Conservation (phyloP, 768 basidiomycete species). For the Termitomyces sp. region DNA sequence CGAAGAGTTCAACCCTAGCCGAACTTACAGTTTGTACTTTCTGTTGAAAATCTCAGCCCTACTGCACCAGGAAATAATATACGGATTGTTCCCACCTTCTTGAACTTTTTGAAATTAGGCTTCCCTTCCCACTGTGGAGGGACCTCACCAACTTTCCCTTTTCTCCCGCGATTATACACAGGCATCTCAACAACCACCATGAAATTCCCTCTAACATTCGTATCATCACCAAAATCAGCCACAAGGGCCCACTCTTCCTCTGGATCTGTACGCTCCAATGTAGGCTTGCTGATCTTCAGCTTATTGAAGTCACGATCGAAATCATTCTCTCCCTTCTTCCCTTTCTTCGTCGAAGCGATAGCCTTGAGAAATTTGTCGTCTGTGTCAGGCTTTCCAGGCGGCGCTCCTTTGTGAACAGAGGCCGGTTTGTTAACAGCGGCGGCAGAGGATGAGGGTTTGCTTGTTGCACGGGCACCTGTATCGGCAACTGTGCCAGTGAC, state of each 20-base stretch:
- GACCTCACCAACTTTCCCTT: constrained; percentile 14
- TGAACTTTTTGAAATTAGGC: constrained; percentile 77
- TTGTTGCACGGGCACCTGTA: neutral
- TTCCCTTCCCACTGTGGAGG: constrained; percentile 40
- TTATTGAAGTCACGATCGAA: constrained; percentile 81
- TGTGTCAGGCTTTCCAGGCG: constrained; percentile 51
- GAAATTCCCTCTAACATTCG: constrained; percentile 64
- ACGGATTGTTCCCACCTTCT: constrained; percentile 35
- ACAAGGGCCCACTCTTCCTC: constrained; percentile 54
- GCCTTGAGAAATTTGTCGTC: constrained; percentile 68
- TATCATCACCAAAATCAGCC: constrained; percentile 62
- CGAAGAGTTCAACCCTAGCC: constrained; percentile 44
- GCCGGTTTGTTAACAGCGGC: constrained; percentile 15
- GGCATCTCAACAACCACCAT: constrained; percentile 74
- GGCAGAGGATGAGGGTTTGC: neutral
- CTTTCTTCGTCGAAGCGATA: constrained; percentile 64
- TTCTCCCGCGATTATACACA: constrained; percentile 30
- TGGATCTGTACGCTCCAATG: constrained; percentile 38
- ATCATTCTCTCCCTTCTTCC: constrained; percentile 59
- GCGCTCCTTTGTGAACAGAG: constrained; percentile 18
- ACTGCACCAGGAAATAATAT: neutral
- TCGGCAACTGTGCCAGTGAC: neutral
- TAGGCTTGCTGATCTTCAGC: constrained; percentile 64
- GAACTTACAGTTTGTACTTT: constrained; percentile 22
- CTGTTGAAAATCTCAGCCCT: constrained; percentile 10